These are phyloP conservation scores for Meyerozyma athensensis DNA, from an alignment of 1,139 yeast species.

Conservation along the genomic window DNA sequence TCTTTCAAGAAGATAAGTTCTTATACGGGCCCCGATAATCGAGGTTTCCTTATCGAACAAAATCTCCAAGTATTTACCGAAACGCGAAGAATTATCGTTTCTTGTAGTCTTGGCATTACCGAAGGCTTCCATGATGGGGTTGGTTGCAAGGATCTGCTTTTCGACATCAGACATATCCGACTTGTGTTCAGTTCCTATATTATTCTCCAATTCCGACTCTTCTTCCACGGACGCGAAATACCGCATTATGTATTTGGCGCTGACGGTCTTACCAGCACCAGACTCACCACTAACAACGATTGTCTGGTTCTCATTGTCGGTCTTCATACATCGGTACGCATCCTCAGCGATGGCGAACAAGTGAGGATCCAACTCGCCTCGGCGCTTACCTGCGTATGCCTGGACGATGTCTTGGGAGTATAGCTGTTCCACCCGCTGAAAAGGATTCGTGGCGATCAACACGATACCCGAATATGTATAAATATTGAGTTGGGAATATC, in stretches of 20 bases:
- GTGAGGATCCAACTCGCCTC: conserved; percentile 96
- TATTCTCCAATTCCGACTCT: conserved; percentile 32
- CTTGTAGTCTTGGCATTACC: conserved; percentile 98
- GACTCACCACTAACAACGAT: conserved; percentile 97
- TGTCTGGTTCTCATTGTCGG: conserved; percentile 82
- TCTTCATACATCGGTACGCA: conserved; percentile 93
- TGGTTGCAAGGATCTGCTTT: conserved; percentile 91
- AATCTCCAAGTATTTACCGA: conserved; percentile 93
- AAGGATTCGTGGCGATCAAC: conserved; percentile 93
- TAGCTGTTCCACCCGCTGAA: conserved; percentile 84
- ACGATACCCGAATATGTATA: conserved; percentile 97
- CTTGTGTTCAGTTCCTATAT: conserved; percentile 39
- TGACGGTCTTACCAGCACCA: conserved; percentile 98
- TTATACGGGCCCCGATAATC: conserved; percentile 89
- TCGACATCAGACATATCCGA: conserved; percentile 89
- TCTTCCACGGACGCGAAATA: conserved; percentile 94
- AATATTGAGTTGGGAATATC: conserved; percentile 84
- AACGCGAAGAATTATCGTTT: conserved; percentile 95
- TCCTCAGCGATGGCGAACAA: conserved; percentile 97
- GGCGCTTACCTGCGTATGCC: conserved; percentile 85
- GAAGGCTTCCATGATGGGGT: conserved; percentile 97
- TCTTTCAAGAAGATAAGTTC: conserved; percentile 89
- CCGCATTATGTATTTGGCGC: conserved; percentile 96
- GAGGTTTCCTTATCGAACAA: conserved; percentile 68
- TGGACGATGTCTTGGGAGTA: conserved; percentile 91